phyloP scores from a whole-genome alignment of 1,139 yeast species.

The Taiozyma onychis region DNA sequence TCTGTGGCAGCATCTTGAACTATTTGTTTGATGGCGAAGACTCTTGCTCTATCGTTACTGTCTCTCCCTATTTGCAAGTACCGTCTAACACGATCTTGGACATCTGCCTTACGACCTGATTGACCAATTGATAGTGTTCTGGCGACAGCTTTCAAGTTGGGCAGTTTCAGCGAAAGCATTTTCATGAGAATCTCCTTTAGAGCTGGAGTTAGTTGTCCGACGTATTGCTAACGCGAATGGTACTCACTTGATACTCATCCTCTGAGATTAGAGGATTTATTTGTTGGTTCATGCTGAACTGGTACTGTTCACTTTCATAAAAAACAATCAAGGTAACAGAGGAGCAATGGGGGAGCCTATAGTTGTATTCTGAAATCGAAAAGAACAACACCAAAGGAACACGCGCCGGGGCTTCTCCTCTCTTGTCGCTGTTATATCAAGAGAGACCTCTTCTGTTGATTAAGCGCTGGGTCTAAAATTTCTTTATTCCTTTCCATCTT shows the following conservation, averaged over 20 bases:
- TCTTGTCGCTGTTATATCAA: neutral
- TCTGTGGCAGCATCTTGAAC: conserved; percentile 34
- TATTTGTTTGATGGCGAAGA: conserved; percentile 39
- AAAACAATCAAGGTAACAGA: neutral
- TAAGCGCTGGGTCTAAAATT: neutral
- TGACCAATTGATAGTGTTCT: conserved; percentile 39
- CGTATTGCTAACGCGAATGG: too few relatives aligned
- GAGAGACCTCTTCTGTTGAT: neutral
- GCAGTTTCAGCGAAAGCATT: conserved; percentile 18
- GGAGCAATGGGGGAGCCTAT: neutral
- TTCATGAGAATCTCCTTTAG: conserved; percentile 1
- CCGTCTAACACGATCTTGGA: conserved; percentile 40
- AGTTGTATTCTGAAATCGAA: neutral
- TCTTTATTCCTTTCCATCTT: neutral
- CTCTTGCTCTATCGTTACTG: conserved; percentile 34
- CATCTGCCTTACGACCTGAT: conserved; percentile 47
- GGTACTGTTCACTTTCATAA: neutral
- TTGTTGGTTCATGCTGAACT: neutral
- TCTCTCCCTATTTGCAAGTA: conserved; percentile 34
- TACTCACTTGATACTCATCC: conserved; percentile 1
- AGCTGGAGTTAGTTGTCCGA: neutral
- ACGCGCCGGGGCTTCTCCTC: neutral
- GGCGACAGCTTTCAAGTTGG: conserved; percentile 40
- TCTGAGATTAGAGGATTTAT: neutral
- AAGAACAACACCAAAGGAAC: neutral